phyloP scores from a whole-genome alignment of 139 green algal species.

The Asterochloris sp. region DNA sequence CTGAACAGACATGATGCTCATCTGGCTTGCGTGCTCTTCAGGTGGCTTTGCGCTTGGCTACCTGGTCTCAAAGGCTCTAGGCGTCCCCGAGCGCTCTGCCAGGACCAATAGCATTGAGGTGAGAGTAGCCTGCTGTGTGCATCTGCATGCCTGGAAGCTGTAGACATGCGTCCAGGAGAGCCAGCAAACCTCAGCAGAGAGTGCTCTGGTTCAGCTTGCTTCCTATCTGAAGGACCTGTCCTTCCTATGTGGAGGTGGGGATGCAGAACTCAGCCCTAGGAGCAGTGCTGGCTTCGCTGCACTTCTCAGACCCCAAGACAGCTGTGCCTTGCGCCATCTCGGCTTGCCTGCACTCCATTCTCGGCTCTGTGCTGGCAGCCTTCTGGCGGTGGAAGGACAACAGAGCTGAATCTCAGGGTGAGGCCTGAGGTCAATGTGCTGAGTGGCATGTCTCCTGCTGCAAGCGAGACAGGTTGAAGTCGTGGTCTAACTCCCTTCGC shows the following conservation, averaged over 20 bases:
- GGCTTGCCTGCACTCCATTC: constrained; percentile 67
- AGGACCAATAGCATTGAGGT: constrained; percentile 65
- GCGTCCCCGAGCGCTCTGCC: constrained; percentile 41
- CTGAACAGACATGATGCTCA: not conserved
- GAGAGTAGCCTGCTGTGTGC: not conserved
- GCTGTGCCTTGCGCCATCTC: constrained; percentile 73
- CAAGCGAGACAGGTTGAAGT: no score
- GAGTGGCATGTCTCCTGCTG: no score
- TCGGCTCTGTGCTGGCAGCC: constrained; percentile 62
- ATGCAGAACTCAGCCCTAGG: constrained; percentile 75
- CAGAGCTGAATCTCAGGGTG: not conserved
- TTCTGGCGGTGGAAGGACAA: constrained; percentile 43
- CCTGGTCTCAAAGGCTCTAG: constrained; percentile 28
- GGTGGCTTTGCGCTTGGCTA: constrained; percentile 65
- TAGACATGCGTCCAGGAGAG: not conserved
- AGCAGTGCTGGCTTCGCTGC: constrained; percentile 64
- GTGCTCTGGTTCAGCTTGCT: not conserved
- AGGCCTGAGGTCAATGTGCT: no score
- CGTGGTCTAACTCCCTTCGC: no score
- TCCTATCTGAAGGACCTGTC: not conserved
- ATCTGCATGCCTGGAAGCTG: not conserved
- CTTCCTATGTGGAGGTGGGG: constrained; percentile 34
- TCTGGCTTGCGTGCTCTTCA: not conserved
- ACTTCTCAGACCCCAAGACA: constrained; percentile 69
- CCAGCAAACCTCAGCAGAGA: not conserved